A percentile compares a stretch with the other conserved stretches of the same genome.
Conservation (phyloP, 140 eudicot genomes). For the Senecio squalidus region DNA sequence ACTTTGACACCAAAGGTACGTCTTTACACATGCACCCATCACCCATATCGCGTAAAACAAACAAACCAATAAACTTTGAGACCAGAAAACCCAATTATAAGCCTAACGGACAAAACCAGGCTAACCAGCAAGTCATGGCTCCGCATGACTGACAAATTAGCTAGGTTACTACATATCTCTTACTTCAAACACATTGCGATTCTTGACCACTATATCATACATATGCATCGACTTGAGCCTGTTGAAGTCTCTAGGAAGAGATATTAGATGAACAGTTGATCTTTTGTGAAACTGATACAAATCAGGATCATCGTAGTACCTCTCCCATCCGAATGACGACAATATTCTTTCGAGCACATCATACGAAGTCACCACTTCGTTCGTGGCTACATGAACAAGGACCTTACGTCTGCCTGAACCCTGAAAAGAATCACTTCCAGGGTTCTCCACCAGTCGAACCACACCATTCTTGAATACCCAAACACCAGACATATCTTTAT, state of each 20-base stretch:
- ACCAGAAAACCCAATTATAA: background rate
- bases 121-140: background rate
- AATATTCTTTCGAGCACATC: conserved; percentile 47
- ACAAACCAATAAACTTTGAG: background rate
- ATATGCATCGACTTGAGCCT: conserved; percentile 79
- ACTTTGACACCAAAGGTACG: conserved; percentile 16
- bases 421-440: conserved; percentile 44
- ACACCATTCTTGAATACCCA: conserved; percentile 95
- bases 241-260: conserved; percentile 72
- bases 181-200: conserved; percentile 71
- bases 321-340: conserved; percentile 69
- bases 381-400: conserved; percentile 49
- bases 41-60: background rate
- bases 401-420: conserved; percentile 40
- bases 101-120: background rate
- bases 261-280: conserved; percentile 68
- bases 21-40: no score
- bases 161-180: conserved; percentile 22
- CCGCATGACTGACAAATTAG: background rate
- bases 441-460: conserved; percentile 64
- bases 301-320: conserved; percentile 66
- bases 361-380: conserved; percentile 60
- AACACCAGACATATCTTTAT: conserved; percentile 60
- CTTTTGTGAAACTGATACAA: conserved; percentile 81
- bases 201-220: conserved; percentile 83